These are phyloP conservation scores for Zygnema cylindricum DNA, from an alignment of 139 green algal genomes.

Conservation along the genomic window DNA sequence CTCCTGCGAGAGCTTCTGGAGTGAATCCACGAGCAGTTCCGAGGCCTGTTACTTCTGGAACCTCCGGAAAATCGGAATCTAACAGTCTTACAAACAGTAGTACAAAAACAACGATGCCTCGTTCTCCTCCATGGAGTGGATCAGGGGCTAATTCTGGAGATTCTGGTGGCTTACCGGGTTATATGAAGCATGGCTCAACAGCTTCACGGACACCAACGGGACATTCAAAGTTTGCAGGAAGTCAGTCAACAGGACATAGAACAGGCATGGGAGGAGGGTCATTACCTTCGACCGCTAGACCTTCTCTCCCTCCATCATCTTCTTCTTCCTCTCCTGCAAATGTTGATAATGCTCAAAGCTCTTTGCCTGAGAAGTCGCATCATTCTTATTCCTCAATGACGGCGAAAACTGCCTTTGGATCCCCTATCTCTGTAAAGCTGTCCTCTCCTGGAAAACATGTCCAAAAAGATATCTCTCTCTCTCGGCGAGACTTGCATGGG, in stretches of 20 bases:
- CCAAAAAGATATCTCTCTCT: neutral
- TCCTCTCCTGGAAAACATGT: neutral
- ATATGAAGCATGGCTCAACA: too few species aligned
- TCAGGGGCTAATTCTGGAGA: too few species aligned
- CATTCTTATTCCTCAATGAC: neutral
- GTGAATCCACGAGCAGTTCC: neutral
- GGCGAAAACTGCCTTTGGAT: neutral
- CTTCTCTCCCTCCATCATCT: neutral
- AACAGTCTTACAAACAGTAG: too few species aligned
- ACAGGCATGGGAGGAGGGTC: neutral
- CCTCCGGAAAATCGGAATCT: neutral
- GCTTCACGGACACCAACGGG: neutral
- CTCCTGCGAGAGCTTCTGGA: neutral
- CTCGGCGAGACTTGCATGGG: neutral
- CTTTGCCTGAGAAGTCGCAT: neutral
- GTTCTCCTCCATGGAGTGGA: too few species aligned
- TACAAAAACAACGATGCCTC: too few species aligned
- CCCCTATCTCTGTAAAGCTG: neutral
- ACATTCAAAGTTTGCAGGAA: neutral
- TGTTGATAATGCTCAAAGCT: neutral
- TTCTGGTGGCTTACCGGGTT: too few species aligned
- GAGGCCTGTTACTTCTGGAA: neutral
- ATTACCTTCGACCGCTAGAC: neutral
- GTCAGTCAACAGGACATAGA: neutral
- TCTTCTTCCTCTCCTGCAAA: neutral